Percentiles rank a stretch among this genome's conserved stretches.
These are phyloP conservation scores for Leptodermis oblonga DNA, from an alignment of 257 asterid genomes.

Conservation along the genomic window DNA sequence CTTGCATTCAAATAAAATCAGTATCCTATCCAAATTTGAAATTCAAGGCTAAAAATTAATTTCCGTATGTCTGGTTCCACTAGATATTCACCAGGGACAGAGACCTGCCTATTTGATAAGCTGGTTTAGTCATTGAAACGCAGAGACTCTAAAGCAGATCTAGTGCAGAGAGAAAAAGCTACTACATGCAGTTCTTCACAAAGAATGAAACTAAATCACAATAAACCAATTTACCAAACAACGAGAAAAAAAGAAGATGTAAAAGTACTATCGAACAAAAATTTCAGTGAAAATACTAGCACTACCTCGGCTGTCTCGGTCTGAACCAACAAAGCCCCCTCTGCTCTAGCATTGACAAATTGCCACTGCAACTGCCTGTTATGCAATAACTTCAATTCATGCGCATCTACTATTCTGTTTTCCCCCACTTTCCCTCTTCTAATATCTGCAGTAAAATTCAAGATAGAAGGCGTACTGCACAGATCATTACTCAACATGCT, in stretches of 20 bases:
- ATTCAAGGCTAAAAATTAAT: not conserved
- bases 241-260: not conserved
- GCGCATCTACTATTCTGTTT: constrained; percentile 59
- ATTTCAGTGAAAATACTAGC: not conserved
- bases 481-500: constrained; percentile 29
- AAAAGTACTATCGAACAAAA: not conserved
- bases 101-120: not conserved
- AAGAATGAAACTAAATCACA: not conserved
- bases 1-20: not conserved
- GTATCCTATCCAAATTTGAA: not conserved
- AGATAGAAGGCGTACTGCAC: constrained; percentile 46
- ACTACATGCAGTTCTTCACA: not conserved
- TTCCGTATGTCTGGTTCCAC: not conserved
- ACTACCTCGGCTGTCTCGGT: constrained; percentile 65
- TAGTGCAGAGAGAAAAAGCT: not conserved
- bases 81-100: not conserved
- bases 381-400: constrained; percentile 59
- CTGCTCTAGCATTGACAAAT: constrained; percentile 59
- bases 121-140: not conserved
- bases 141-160: not conserved
- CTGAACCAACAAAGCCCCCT: constrained; percentile 48
- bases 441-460: constrained; percentile 56
- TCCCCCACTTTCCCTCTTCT: constrained; percentile 74
- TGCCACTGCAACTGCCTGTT: constrained; percentile 86
- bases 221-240: not conserved